Conservation (phyloP, 2,329 filamentous ascomycete species). For the Colletotrichum limetticola region DNA sequence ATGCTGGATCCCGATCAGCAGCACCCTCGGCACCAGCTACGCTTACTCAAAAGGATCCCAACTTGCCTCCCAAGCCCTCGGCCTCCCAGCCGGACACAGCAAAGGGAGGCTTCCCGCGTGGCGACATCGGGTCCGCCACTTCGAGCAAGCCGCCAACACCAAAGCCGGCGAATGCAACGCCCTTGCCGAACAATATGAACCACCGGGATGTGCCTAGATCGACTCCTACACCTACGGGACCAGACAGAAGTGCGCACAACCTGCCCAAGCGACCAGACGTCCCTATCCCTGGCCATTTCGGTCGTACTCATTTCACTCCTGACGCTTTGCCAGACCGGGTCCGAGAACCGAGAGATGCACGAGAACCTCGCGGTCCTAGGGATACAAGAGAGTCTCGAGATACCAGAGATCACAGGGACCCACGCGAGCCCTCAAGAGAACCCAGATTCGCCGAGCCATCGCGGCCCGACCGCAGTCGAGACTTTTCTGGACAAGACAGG, state of each 20-base stretch:
- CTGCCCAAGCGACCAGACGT: slow-evolving; percentile 70
- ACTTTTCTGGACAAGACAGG: slow-evolving; percentile 53
- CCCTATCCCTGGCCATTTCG: slow-evolving; percentile 60
- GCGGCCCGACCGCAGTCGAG: slow-evolving; percentile 54
- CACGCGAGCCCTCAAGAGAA: slow-evolving; percentile 48
- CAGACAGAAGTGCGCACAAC: slow-evolving; percentile 31
- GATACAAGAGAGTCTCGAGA: slow-evolving; percentile 39
- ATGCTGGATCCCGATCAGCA: slow-evolving; percentile 10
- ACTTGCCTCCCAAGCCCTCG: slow-evolving; percentile 32
- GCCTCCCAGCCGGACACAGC: slow-evolving; percentile 38
- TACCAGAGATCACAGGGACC: slow-evolving; percentile 41
- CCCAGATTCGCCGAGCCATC: slow-evolving; percentile 51
- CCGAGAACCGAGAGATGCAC: slow-evolving; percentile 44
- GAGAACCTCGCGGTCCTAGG: slow-evolving; percentile 45
- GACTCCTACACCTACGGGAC: slow-evolving; percentile 43
- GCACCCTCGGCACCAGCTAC: slow-evolving; percentile 9
- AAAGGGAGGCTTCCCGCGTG: slow-evolving; percentile 34
- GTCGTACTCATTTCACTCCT: slow-evolving; percentile 54
- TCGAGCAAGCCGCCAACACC: slow-evolving; percentile 43
- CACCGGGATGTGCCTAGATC: slow-evolving; percentile 47
- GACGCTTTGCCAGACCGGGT: slow-evolving; percentile 35
- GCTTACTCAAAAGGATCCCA: slow-evolving; percentile 20
- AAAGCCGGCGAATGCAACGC: slow-evolving; percentile 34
- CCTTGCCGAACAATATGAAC: slow-evolving; percentile 24
- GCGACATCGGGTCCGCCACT: slow-evolving; percentile 20